Base-by-base conservation (phyloP, 2,329 filamentous ascomycete species). In the Microascus cirrosus region DNA sequence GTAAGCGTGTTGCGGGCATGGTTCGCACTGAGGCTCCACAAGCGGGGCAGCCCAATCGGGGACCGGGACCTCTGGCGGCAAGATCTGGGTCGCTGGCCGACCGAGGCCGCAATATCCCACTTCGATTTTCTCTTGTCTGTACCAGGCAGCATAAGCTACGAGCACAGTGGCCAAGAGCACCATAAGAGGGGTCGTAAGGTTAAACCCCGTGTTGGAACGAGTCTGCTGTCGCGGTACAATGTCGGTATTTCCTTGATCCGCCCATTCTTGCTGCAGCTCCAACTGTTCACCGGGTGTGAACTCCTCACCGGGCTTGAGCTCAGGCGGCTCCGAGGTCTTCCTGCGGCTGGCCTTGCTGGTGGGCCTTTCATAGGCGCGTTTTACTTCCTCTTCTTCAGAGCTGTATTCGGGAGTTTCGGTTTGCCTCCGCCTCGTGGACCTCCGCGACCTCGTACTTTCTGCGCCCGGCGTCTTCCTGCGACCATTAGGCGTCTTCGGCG, bases 51-150 rank as follows among this genome's bases (percentile, higher is more conserved):
- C 77, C 77, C 84, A 89, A 53, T 89, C 84, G 2, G 93, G 92
- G 20, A 96, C 71, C 0, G 74, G 72, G 42, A 77, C 65, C 25
- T 78, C 70, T 12, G 70, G 67, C 12, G 79, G 78, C 20, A 83
- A 69, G 34, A 83, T 67, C 62, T 75, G 67, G 35, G 72, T 75
- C 2, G 78, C 81, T 54, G 83, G 77, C 57, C 85, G 82, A 25
- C 88, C 94, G 57, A 95, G 81, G 13, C 92, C 91, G 68, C 94
- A 99, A 68, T 95, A 99, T 36, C 95, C 94, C 22, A 97, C 90
- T 18, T 90, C 87, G n/a, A 96, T 77, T 77, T 97, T 97, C 72
- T 99, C 94, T 68, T 96, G 90, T 54, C 93, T 81, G 75, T 92
- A 99, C 82, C 92, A 94, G 10, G 82, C 82, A 34, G 80, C 87